These are phyloP conservation scores for Vicia sativa DNA, from an alignment of 306 rosid species.

Conservation along the genomic window DNA sequence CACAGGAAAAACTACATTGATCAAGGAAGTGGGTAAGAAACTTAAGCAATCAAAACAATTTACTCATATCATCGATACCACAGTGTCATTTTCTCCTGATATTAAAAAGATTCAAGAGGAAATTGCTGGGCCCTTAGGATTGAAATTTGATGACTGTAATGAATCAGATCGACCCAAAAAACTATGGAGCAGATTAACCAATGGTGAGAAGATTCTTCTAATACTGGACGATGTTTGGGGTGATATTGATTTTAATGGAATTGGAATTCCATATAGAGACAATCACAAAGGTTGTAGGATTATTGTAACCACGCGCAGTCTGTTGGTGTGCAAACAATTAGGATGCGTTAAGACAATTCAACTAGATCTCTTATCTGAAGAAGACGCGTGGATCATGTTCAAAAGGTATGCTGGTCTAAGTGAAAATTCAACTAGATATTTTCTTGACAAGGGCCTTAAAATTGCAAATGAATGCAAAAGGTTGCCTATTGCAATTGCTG, in stretches of 20 bases:
- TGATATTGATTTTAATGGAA: neutral
- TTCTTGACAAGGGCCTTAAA: neutral
- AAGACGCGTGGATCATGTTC: constrained; percentile 19
- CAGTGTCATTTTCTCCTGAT: constrained; percentile 8
- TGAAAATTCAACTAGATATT: neutral
- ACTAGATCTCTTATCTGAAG: neutral
- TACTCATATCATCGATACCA: neutral
- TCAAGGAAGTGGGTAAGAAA: neutral
- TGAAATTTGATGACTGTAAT: rapidly evolving
- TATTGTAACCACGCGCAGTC: neutral
- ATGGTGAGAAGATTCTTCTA: constrained; percentile 28
- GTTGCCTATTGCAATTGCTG: constrained; percentile 27
- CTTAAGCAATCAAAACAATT: neutral
- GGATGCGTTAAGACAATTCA: neutral
- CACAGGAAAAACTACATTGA: constrained; percentile 33
- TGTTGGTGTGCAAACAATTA: neutral
- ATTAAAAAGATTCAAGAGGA: constrained; percentile 24
- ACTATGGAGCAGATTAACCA: neutral
- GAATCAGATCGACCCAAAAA: neutral
- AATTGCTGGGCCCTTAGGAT: constrained; percentile 19
- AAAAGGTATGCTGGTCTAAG: neutral
- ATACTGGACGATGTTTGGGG: constrained; percentile 40
- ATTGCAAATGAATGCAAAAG: constrained; percentile 34
- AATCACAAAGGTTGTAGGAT: constrained; percentile 7
- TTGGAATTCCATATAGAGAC: constrained; percentile 10